Evolutionary conservation across 2,329 filamentous ascomycete species (phyloP), one percentile per base, ranked within the genome.

Genomic region (Talaromyces sp.): DNA sequence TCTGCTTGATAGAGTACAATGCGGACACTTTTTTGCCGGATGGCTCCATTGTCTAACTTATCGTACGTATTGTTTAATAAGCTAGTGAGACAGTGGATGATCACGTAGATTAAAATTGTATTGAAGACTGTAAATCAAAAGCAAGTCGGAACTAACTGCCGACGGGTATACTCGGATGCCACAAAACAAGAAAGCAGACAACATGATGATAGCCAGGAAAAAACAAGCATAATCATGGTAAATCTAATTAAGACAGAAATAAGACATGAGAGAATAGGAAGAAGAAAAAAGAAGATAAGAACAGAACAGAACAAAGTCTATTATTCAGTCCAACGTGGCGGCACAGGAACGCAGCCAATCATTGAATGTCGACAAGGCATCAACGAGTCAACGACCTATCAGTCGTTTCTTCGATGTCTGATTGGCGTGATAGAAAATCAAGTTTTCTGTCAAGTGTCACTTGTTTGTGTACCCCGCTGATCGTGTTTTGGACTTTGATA

Each of bases 341-440:
- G 37, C 56, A 59, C 56, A 43, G 56, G 56, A 33, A 59, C 56
- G 22, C 56, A 59, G 37, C 56, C 56, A 58, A 58, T 41, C 56
- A 58, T 22, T 19, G 37, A 17, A 9, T 7, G 5, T 59, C 13
- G 22, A 45, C 39, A 45, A 25, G 11, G 33, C n/a, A 56, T 56
- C 52, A 22, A 25, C 33, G 52, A 25, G 33, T 56, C 52, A 39
- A 56, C 11, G 17, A 33, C 49, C 47, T n/a, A 25, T 49, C 45
- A 49, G 45, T 17, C 25, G 27, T 52, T 31, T 52, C 31, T 27
- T n/a, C 33, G 49, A 27, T 35, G 50, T n/a, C 15, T 22, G 52
- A 39, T 39, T 56, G 33, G 33, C 33, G 33, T 56, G n/a, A 56
- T 31, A 9, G 11, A 9, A 37, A 56, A 56, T 56, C 52, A 37